Base-by-base conservation (phyloP, 2,329 filamentous ascomycete genomes). In the Phoma sp. region DNA sequence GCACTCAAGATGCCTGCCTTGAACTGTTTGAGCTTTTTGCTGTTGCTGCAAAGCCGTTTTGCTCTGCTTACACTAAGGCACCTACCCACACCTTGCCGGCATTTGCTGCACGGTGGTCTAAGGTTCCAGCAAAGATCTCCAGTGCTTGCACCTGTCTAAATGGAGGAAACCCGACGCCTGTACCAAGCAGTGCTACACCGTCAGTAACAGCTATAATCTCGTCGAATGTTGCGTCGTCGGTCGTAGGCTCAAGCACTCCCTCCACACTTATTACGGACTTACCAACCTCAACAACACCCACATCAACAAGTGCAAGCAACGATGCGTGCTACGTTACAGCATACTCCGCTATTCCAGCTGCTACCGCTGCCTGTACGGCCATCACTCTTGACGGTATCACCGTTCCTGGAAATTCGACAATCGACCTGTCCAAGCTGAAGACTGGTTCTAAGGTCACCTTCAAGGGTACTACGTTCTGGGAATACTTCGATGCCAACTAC, bases 371-470 rank as follows among this genome's bases (percentile, higher is more conserved):
- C 7, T 88, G 85, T 71, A 75, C 82, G 10, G 79, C 76, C 42
- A 85, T 87, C 55, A 70, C 80, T 15, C 74, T 87, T 14, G 78
- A 77, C 50, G 76, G 77, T 57, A 79, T 87, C 37, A 74, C 73
- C 14, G 84, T 87, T 7, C 85, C 85, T 3, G 80, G 83, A 4
- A 84, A 84, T 14, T 74, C 75, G 5, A 87, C 84, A 1, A 78
- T 88, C 3, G 83, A 87, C 64, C 67, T 88, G 56, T 83, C 83
- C 5, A 74, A 76, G n/a, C 76, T 87, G 29, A 77, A 77, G 1
- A 65, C 72, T n/a, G 81, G 80, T 53, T 84, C 84, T 7, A 79
- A 73, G 51, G 79, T 89, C 59, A 83, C 82, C 59, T 90, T 90
- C 72, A 72, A 84, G 51, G 88, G 87, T 32, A 83, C 78, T 7